Percentiles rank a stretch among this genome's conserved stretches.
phyloP scores from a whole-genome alignment of 345 rosid species.

The Laguncularia racemosa region DNA sequence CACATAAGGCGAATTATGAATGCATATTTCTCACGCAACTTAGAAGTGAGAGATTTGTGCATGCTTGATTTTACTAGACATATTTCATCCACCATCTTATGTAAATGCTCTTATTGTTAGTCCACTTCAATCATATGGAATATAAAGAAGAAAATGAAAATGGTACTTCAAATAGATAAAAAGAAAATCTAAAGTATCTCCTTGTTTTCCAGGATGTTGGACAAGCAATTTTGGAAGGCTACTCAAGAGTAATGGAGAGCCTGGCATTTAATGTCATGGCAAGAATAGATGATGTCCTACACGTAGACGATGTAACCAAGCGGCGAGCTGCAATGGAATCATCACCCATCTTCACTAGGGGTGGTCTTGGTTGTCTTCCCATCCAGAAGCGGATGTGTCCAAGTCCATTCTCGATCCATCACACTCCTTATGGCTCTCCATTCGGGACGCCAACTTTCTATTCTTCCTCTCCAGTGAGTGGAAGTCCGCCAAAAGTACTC shows the following conservation, averaged over 20 bases:
- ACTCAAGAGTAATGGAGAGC: conserved; percentile 98
- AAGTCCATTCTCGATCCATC: conserved; percentile 61
- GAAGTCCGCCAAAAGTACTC: conserved; percentile 51
- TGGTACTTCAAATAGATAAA: no score
- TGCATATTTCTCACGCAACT: neutral
- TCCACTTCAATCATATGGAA: no score
- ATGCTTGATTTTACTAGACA: no score
- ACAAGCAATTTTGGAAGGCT: conserved; percentile 91
- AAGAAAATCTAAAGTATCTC: no score
- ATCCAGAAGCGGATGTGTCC: conserved; percentile 69
- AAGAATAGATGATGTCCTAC: conserved; percentile 94
- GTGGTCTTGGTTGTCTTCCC: conserved; percentile 48
- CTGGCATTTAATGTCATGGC: conserved; percentile 95
- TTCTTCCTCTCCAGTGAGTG: conserved; percentile 40
- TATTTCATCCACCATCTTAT: no score
- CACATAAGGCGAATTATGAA: neutral
- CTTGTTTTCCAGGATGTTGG: conserved; percentile 75
- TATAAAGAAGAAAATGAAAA: no score
- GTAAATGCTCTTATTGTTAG: no score
- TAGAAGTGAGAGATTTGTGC: neutral
- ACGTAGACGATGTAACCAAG: conserved; percentile 71
- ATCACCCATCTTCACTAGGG: conserved; percentile 52
- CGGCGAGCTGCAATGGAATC: conserved; percentile 55
- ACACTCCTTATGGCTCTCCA: conserved; percentile 61
- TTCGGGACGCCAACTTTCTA: conserved; percentile 59